phyloP scores from a whole-genome alignment of 495 filamentous ascomycete species.

The Penicillium waksmanii region DNA sequence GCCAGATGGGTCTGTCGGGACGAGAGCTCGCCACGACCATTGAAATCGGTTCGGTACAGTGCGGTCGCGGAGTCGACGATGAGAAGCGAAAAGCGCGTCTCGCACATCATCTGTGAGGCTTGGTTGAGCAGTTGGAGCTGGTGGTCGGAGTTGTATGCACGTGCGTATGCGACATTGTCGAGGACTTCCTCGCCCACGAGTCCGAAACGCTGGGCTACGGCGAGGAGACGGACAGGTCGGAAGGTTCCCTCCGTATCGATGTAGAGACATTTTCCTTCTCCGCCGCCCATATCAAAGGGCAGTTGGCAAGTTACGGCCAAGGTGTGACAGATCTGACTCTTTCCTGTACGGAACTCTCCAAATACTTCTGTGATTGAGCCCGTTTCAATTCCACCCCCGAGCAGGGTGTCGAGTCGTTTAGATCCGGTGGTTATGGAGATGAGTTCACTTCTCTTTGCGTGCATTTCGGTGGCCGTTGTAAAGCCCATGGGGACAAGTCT shows the following conservation, averaged over 20 bases:
- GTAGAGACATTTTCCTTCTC: slow-evolving; percentile 98
- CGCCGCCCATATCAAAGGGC: slow-evolving; percentile 98
- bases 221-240: slow-evolving; percentile 83
- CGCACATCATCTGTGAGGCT: slow-evolving; percentile 98
- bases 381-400: slow-evolving; percentile 94
- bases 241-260: slow-evolving; percentile 99
- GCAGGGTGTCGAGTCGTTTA: slow-evolving; percentile 92
- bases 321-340: slow-evolving; percentile 97
- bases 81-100: slow-evolving; percentile 93
- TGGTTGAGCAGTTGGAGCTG: slow-evolving; percentile 93
- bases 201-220: slow-evolving; percentile 91
- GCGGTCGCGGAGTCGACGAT: slow-evolving; percentile 95
- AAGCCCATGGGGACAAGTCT: slow-evolving; percentile 99
- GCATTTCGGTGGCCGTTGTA: slow-evolving; percentile 99
- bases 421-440: slow-evolving; percentile 98
- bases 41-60: slow-evolving; percentile 93
- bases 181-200: slow-evolving; percentile 95
- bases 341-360: slow-evolving; percentile 96
- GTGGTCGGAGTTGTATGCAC: slow-evolving; percentile 98
- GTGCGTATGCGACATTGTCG: slow-evolving; percentile 96
- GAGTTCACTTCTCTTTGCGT: slow-evolving; percentile 89
- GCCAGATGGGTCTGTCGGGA: slow-evolving; percentile 90
- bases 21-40: slow-evolving; percentile 89
- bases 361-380: slow-evolving; percentile 99
- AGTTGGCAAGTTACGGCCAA: slow-evolving; percentile 97